These are phyloP conservation scores for Alopecurus myosuroides DNA, from an alignment of 176 grass and related monocot genomes.

Conservation along the genomic window DNA sequence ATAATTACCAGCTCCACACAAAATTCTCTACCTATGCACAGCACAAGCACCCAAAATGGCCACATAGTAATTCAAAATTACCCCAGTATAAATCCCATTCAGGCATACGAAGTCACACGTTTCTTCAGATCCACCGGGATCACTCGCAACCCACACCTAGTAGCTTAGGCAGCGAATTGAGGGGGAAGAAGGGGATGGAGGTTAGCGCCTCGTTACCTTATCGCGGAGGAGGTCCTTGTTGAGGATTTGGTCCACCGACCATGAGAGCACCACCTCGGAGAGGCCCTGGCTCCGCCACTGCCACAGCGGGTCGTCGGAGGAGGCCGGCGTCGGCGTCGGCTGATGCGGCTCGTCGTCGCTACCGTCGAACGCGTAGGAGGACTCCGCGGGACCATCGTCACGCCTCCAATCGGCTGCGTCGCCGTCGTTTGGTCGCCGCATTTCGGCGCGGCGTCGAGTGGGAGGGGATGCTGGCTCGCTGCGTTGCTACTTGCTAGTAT, in stretches of 20 bases:
- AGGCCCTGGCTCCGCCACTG: slow-evolving; percentile 41
- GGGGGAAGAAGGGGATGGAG: neutral
- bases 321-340: neutral
- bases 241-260: slow-evolving; percentile 62
- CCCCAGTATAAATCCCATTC: neutral
- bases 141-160: neutral
- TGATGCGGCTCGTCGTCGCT: neutral
- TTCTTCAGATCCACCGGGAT: slow-evolving; percentile 24
- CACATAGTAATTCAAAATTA: neutral
- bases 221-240: slow-evolving; percentile 56
- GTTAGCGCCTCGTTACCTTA: slow-evolving; percentile 37
- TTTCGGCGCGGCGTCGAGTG: slow-evolving; percentile 11
- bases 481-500: slow-evolving; percentile 14
- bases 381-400: slow-evolving; percentile 14
- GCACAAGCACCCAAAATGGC: neutral
- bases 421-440: slow-evolving; percentile 22
- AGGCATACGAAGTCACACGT: neutral
- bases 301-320: slow-evolving; percentile 28
- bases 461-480: neutral
- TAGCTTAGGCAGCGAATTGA: neutral
- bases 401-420: slow-evolving; percentile 22
- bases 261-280: slow-evolving; percentile 53
- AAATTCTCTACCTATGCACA: neutral
- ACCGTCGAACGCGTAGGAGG: slow-evolving; percentile 17
- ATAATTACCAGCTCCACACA: neutral